Conservation (phyloP, 2,329 filamentous ascomycete genomes). For the Chaetothyriales sp. region DNA sequence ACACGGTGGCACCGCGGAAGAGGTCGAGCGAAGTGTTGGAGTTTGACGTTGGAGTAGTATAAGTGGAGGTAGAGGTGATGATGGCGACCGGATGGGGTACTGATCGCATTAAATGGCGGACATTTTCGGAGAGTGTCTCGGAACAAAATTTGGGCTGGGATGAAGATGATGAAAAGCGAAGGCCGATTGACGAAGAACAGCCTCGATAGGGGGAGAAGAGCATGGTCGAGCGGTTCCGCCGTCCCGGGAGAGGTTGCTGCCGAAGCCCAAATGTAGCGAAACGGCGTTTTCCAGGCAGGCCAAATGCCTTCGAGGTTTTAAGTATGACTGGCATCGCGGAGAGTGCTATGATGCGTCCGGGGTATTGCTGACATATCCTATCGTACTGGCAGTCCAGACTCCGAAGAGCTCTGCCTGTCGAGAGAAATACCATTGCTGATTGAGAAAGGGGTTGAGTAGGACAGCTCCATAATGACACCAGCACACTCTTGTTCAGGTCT, state of each 20-base stretch:
- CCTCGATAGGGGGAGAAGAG: background rate
- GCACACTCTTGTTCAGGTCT: background rate
- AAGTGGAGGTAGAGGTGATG: constrained; percentile 30
- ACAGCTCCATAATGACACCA: background rate
- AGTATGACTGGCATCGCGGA: background rate
- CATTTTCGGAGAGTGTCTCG: constrained; percentile 21
- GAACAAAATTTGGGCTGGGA: constrained; percentile 5
- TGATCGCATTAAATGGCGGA: constrained; percentile 36
- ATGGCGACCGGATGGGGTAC: constrained; percentile 44
- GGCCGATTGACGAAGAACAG: background rate
- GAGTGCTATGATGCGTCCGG: background rate
- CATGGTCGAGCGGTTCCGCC: background rate
- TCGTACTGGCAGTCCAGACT: background rate
- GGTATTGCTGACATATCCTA: background rate
- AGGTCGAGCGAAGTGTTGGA: constrained; percentile 12
- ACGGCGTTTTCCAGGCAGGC: background rate
- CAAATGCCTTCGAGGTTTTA: background rate
- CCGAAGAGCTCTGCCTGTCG: background rate
- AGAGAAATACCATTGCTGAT: background rate
- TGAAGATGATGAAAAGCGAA: background rate
- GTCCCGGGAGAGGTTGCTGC: background rate
- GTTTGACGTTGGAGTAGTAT: constrained; percentile 5
- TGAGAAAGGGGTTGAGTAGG: background rate
- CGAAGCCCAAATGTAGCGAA: background rate
- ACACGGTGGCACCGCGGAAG: constrained; percentile 42